Evolutionary conservation across 2,329 filamentous ascomycete genomes (phyloP).

Genomic region (Colletotrichum sp.): DNA sequence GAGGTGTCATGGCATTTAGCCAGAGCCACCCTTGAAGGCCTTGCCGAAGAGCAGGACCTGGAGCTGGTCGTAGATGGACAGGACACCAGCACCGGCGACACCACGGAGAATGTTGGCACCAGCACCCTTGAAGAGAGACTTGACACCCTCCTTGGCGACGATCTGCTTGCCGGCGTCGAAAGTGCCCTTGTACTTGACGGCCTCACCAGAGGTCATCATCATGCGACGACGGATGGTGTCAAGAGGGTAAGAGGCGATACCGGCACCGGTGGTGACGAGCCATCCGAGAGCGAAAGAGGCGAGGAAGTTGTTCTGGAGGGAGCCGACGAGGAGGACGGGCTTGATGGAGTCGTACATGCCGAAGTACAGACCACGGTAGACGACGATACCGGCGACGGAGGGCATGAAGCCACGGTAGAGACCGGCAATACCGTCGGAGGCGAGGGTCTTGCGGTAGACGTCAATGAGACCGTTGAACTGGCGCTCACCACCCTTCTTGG

Average conservation of each 20-base stretch:
- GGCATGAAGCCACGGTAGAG: constrained; percentile 99
- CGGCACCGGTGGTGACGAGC: constrained; percentile 99
- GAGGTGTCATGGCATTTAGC: constrained; percentile 45
- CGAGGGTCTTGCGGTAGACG: constrained; percentile 99
- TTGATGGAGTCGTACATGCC: constrained; percentile 99
- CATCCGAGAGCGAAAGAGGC: constrained; percentile 99
- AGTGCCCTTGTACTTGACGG: constrained; percentile 99
- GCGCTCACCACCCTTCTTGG: constrained; percentile 95
- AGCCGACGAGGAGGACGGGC: constrained; percentile 92
- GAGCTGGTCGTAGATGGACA: constrained; percentile 99
- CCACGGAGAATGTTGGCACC: constrained; percentile 99
- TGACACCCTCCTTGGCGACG: constrained; percentile 95
- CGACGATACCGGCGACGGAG: constrained; percentile 97
- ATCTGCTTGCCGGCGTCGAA: constrained; percentile 96
- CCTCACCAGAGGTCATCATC: constrained; percentile 99
- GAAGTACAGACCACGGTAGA: constrained; percentile 99
- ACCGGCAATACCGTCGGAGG: constrained; percentile 97
- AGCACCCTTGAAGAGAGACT: constrained; percentile 99
- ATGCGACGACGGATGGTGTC: constrained; percentile 99
- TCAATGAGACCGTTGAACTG: constrained; percentile 99
- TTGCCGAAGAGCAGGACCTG: constrained; percentile 99
- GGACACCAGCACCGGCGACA: constrained; percentile 99
- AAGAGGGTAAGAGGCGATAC: constrained; percentile 99
- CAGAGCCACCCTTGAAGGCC: constrained; percentile 83
- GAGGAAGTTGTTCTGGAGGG: constrained; percentile 97